These are phyloP conservation scores for Aurantiochytrium sp. DNA, from an alignment of 108 stramenopile species.

Conservation along the genomic window DNA sequence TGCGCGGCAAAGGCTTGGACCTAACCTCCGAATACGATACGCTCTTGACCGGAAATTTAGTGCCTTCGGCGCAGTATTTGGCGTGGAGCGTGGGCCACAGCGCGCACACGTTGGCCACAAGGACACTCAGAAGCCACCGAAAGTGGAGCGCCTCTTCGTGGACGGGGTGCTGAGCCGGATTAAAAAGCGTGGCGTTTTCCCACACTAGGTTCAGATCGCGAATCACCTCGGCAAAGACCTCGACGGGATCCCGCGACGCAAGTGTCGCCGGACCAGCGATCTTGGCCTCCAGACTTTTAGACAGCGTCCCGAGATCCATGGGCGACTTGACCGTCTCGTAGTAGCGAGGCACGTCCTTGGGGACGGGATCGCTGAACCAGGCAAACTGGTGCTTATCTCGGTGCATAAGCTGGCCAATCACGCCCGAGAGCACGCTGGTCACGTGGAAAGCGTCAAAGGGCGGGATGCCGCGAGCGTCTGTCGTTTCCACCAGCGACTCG, in stretches of 20 bases:
- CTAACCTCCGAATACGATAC: not conserved
- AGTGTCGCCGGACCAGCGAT: not conserved
- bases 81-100: not conserved
- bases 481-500: not conserved
- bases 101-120: not conserved
- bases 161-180: not conserved
- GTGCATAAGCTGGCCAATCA: not conserved
- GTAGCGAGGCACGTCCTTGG: not conserved
- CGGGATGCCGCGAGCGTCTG: not conserved
- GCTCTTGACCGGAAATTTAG: not conserved
- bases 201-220: not conserved
- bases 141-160: not conserved
- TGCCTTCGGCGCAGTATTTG: not conserved
- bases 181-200: not conserved
- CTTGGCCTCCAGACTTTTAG: not conserved
- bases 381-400: not conserved
- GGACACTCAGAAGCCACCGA: not conserved
- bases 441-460: not conserved
- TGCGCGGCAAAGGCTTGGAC: not conserved
- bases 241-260: not conserved
- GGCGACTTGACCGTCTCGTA: not conserved
- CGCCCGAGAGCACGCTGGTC: not conserved
- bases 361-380: not conserved
- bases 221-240: not conserved
- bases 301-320: not conserved